These are phyloP conservation scores for Mariannaea sp. DNA, from an alignment of 2,329 filamentous ascomycete species.

Conservation along the genomic window DNA sequence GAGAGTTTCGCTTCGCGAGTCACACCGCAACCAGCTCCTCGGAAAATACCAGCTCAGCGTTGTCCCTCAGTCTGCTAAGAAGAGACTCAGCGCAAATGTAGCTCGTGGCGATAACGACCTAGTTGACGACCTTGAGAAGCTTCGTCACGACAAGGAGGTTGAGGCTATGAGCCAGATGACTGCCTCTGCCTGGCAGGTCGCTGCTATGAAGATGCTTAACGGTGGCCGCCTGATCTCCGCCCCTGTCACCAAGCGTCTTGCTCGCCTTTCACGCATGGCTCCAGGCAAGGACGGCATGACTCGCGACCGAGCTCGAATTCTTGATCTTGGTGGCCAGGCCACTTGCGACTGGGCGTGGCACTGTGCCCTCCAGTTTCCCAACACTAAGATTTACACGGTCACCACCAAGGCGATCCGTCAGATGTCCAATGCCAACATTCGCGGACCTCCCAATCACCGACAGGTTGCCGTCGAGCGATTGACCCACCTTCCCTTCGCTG, in stretches of 20 bases:
- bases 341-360: conserved; percentile 97
- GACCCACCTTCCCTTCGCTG: conserved; percentile 81
- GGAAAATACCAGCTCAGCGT: conserved; percentile 83
- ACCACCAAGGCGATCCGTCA: conserved; percentile 74
- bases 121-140: conserved; percentile 65
- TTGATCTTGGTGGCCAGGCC: conserved; percentile 85
- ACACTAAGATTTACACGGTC: conserved; percentile 86
- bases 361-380: conserved; percentile 82
- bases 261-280: conserved; percentile 56
- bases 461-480: conserved; percentile 78
- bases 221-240: conserved; percentile 68
- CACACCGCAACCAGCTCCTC: conserved; percentile 79
- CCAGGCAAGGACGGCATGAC: conserved; percentile 49
- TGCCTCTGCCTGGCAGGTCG: conserved; percentile 64
- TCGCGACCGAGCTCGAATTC: conserved; percentile 66
- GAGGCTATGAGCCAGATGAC: conserved; percentile 77
- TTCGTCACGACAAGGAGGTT: conserved; percentile 75
- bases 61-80: conserved; percentile 70
- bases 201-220: conserved; percentile 64
- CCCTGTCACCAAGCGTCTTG: conserved; percentile 66
- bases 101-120: conserved; percentile 71
- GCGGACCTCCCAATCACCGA: conserved; percentile 85
- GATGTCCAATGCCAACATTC: conserved; percentile 73
- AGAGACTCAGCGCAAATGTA: conserved; percentile 72
- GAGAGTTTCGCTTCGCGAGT: conserved; percentile 72